Percentiles rank a stretch among this genome's conserved stretches.
phyloP scores from a whole-genome alignment of 129 eudicot genomes.

The Flaveria ramosissima region DNA sequence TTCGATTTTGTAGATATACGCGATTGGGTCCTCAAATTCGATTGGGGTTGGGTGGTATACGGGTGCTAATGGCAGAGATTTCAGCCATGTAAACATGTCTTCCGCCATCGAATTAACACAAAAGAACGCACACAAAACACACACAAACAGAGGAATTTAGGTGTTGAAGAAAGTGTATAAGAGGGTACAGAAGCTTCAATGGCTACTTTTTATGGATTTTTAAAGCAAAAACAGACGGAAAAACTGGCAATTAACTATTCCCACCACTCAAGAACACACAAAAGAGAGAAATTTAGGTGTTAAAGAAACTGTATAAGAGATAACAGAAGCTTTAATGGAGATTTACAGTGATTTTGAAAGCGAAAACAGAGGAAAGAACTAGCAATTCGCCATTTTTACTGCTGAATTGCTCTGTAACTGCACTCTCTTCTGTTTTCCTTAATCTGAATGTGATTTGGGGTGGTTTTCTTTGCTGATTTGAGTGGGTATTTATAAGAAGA shows the following conservation, averaged over 20 bases:
- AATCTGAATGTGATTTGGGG: not conserved
- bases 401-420: too few species aligned
- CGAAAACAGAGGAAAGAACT: not conserved
- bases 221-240: not conserved
- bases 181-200: not conserved
- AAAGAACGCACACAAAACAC: not conserved
- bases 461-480: not conserved
- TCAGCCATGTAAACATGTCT: conserved; percentile 81
- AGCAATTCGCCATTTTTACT: too few species aligned
- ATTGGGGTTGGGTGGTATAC: conserved; percentile 77
- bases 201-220: too few species aligned
- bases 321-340: too few species aligned
- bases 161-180: not conserved
- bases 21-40: conserved; percentile 94
- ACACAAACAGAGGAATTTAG: not conserved
- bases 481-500: not conserved
- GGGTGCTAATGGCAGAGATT: conserved; percentile 84
- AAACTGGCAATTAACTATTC: too few species aligned
- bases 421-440: too few species aligned
- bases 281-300: not conserved
- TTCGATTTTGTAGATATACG: conserved; percentile 82
- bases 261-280: too few species aligned
- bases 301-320: not conserved
- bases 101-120: conserved; percentile 15
- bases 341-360: too few species aligned